These are phyloP conservation scores for Deinandra increscens DNA, from an alignment of 129 eudicot species.

Conservation along the genomic window DNA sequence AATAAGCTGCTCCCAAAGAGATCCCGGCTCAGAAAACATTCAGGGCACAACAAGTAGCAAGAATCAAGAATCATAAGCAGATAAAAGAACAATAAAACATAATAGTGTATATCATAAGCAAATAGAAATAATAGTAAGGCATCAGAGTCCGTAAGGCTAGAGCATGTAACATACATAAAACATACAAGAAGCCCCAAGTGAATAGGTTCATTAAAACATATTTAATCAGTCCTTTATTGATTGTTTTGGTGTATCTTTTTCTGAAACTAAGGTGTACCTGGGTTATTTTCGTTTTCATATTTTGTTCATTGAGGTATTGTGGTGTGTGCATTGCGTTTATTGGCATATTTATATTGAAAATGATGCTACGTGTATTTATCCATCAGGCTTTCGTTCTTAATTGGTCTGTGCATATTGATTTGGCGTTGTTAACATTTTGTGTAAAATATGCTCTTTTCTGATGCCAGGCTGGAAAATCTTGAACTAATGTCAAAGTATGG, in stretches of 20 bases:
- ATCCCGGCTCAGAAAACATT: too few species aligned
- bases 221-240: neutral
- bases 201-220: neutral
- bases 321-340: neutral
- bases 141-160: too few species aligned
- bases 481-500: slow-evolving; percentile 83
- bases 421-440: slow-evolving; percentile 1
- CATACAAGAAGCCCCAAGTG: too few species aligned
- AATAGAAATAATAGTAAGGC: too few species aligned
- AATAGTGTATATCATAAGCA: too few species aligned
- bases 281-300: too few species aligned
- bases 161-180: too few species aligned
- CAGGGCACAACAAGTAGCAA: too few species aligned
- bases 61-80: too few species aligned
- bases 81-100: too few species aligned
- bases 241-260: neutral
- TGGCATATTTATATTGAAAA: slow-evolving; percentile 1
- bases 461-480: slow-evolving; percentile 79
- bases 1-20: too few species aligned
- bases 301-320: neutral
- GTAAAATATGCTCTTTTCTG: slow-evolving; percentile 16
- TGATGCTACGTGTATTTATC: neutral
- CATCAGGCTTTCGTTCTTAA: neutral
- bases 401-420: slow-evolving; percentile 1
- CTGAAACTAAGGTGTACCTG: slow-evolving; percentile 9